These are phyloP conservation scores for Apiospora phragmitis DNA, from an alignment of 2,329 filamentous ascomycete genomes.

Conservation along the genomic window DNA sequence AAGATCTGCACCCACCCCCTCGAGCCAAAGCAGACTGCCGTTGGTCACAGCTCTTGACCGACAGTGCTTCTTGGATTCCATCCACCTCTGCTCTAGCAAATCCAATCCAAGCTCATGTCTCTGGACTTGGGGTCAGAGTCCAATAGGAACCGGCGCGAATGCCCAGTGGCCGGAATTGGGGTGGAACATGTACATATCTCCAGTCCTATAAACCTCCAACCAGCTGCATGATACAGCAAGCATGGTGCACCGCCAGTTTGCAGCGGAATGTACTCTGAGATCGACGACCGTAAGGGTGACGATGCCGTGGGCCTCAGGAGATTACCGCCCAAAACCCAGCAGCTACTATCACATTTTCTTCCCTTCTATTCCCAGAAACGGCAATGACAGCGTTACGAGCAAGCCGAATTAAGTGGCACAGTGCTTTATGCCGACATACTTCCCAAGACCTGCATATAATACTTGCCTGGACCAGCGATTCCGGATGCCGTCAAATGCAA, in stretches of 20 bases:
- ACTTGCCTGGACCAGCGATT: not conserved
- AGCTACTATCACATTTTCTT: not conserved
- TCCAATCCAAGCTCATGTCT: not conserved
- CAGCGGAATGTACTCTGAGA: not conserved
- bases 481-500: not conserved
- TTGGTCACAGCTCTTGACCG: conserved; percentile 10
- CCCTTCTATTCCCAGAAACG: not conserved
- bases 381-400: not conserved
- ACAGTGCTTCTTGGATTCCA: not conserved
- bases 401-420: not conserved
- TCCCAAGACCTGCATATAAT: not conserved
- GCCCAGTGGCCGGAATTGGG: not conserved
- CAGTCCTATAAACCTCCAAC: not conserved
- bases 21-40: conserved; percentile 9
- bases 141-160: not conserved
- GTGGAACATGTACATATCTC: not conserved
- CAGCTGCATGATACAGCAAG: not conserved
- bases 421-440: not conserved
- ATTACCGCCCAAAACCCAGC: conserved; percentile 4
- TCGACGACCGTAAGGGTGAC: conserved; percentile 6
- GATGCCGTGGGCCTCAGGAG: conserved; percentile 6
- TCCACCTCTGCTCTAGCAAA: not conserved
- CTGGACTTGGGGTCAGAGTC: not conserved
- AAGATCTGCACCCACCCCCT: not conserved
- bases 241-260: not conserved